phyloP scores from a whole-genome alignment of 2,329 filamentous ascomycete genomes.

The Aciculosporium take region DNA sequence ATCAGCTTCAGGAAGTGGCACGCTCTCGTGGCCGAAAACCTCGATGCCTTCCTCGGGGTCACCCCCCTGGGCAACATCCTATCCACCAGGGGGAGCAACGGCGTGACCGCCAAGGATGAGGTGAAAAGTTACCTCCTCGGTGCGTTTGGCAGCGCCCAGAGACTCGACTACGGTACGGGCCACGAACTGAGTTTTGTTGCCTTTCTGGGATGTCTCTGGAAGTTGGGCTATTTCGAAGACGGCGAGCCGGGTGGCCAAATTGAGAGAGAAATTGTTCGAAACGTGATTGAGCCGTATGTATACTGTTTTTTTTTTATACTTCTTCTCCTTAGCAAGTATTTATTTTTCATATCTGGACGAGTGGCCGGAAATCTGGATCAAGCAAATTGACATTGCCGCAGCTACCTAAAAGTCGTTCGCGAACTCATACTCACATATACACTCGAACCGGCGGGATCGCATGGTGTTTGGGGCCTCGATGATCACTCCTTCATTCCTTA shows the following conservation, averaged over 20 bases:
- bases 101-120: constrained; percentile 46
- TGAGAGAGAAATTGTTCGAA: constrained; percentile 70
- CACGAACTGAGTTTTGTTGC: constrained; percentile 92
- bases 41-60: constrained; percentile 23
- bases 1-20: constrained; percentile 80
- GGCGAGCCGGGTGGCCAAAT: constrained; percentile 35
- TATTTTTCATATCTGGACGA: too few relatives aligned
- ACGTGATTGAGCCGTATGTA: constrained; percentile 61
- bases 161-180: constrained; percentile 90
- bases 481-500: constrained; percentile 92
- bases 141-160: constrained; percentile 73
- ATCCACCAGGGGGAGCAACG: constrained; percentile 10
- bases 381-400: constrained; percentile 17
- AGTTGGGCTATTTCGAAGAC: constrained; percentile 63
- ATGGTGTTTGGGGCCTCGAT: constrained; percentile 97
- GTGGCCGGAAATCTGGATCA: too few relatives aligned
- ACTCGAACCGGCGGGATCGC: constrained; percentile 86
- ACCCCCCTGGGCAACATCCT: constrained; percentile 18
- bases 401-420: constrained; percentile 68
- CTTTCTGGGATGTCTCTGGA: constrained; percentile 84
- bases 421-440: constrained; percentile 80
- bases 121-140: constrained; percentile 68
- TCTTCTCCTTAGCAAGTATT: too few relatives aligned
- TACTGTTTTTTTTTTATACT: neutral
- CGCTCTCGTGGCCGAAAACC: constrained; percentile 47